Conservation (phyloP, 352 stramenopile genomes). For the Pythium sukuiense region DNA sequence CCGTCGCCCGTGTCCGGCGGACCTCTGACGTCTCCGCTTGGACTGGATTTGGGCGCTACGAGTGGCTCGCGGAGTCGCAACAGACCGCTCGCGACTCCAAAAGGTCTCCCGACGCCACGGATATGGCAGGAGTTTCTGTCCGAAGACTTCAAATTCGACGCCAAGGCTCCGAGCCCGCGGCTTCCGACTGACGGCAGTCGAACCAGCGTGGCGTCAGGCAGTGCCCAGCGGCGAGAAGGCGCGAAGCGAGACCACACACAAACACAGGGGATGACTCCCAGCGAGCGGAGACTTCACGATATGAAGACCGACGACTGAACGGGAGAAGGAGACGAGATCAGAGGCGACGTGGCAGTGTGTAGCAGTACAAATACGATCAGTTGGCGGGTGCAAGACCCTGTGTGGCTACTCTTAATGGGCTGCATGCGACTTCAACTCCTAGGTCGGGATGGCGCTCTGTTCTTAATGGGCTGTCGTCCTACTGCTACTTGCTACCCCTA, state of each 20-base stretch:
- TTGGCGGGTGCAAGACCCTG: too few relatives aligned
- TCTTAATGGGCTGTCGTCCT: constrained; percentile 22
- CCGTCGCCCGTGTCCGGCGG: constrained; percentile 29
- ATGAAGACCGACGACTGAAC: neutral
- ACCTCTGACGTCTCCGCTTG: constrained; percentile 27
- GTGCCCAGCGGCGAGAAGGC: neutral
- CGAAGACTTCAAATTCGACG: constrained; percentile 69
- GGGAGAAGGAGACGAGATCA: neutral
- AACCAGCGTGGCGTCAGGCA: neutral
- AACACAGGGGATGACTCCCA: neutral
- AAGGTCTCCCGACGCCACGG: constrained; percentile 36
- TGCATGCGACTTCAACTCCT: neutral
- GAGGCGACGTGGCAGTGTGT: neutral
- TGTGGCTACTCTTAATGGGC: too few relatives aligned
- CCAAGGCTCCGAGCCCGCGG: constrained; percentile 20
- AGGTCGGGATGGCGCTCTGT: neutral
- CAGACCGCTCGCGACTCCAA: constrained; percentile 27
- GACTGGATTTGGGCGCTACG: constrained; percentile 27
- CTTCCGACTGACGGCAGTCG: neutral
- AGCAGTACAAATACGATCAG: neutral
- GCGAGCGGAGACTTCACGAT: constrained; percentile 4
- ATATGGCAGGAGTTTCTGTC: constrained; percentile 78
- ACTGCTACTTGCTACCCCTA: constrained; percentile 38
- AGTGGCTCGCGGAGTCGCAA: constrained; percentile 21
- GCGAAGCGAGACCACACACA: neutral